Evolutionary conservation across 2,329 filamentous ascomycete genomes (phyloP), one percentile per base, ranked within the genome.

Genomic region (Penicillium brasilianum): DNA sequence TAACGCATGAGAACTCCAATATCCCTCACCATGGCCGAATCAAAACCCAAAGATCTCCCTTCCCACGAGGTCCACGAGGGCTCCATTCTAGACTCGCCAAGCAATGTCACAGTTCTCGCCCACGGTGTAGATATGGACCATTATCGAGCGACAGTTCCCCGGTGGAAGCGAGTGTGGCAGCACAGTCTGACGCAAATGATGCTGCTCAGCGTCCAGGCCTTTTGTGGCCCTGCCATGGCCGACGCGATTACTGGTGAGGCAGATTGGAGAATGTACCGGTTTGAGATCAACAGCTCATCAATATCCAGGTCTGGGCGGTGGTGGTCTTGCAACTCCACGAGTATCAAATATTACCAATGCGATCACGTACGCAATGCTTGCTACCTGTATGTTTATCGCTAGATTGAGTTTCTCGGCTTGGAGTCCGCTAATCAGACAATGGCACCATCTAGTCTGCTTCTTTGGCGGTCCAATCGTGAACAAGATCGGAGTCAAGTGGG

Each of bases 111-210:
- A 22, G 37, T 59, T 32, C 55, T 48, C 11, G 56, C 63, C 59
- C 61, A 72, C 25, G 72, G 66, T 13, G 68, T 82, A 53, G 75
- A 81, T 55, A 78, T 66, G 46, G 56, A 62, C 14, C 50, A 48
- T n/a, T 66, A 66, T 25, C 57, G 52, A 22, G 50, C 51, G 7
- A 62, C 57, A 4, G 63, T 81, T 0, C 80, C 80, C 1, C 60
- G 71, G 4, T 82, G 80, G 80, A 81, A 80, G 62, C 75, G 78
- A 3, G 63, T 82, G 4, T 79, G 78, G 71, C 78, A 80, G 62
- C 78, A 82, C 63, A 82, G 80, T 63, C 73, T 83, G 64, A 82
- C 80, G 5, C 80, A 83, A 69, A 82, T 83, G 81, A 68, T 82
- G 66, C 71, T 82, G 4, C 67, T 83, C 11, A 82, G 80, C 43